Evolutionary conservation across 2,329 filamentous ascomycete species (phyloP).

Genomic region (Anisogramma anomala): DNA sequence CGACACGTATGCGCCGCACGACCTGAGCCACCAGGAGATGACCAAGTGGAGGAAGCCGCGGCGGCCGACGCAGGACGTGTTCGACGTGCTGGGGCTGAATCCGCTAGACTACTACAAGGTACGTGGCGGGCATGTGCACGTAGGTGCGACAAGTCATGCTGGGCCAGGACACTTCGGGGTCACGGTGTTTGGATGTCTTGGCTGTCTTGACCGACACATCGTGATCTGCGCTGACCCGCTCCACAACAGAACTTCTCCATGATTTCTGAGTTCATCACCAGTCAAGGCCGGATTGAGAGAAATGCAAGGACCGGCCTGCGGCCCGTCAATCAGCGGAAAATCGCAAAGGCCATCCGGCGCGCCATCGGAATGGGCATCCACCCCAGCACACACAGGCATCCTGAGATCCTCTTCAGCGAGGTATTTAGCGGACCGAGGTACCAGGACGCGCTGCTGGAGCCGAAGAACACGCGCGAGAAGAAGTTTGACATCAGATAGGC

Average conservation of each 20-base stretch:
- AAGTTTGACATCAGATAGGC: no score
- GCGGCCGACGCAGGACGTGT: conserved; percentile 52
- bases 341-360: conserved; percentile 84
- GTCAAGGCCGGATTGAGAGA: conserved; percentile 75
- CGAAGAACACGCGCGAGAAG: no score
- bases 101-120: conserved; percentile 84
- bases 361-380: conserved; percentile 84
- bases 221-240: conserved; percentile 6
- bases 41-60: conserved; percentile 59
- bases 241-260: conserved; percentile 74
- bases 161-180: no score
- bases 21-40: conserved; percentile 69
- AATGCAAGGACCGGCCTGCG: conserved; percentile 65
- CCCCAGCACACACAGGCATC: conserved; percentile 82
- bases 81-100: conserved; percentile 69
- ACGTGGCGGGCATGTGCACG: no score
- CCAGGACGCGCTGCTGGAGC: no score
- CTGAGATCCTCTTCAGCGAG: conserved; percentile 54
- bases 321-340: conserved; percentile 80
- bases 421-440: conserved; percentile 18
- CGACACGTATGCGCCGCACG: conserved; percentile 84
- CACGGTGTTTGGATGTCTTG: not conserved
- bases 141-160: no score
- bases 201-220: not conserved
- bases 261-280: conserved; percentile 77